phyloP scores from a whole-genome alignment of 495 filamentous ascomycete genomes.

The Lasiosphaeria hispida region DNA sequence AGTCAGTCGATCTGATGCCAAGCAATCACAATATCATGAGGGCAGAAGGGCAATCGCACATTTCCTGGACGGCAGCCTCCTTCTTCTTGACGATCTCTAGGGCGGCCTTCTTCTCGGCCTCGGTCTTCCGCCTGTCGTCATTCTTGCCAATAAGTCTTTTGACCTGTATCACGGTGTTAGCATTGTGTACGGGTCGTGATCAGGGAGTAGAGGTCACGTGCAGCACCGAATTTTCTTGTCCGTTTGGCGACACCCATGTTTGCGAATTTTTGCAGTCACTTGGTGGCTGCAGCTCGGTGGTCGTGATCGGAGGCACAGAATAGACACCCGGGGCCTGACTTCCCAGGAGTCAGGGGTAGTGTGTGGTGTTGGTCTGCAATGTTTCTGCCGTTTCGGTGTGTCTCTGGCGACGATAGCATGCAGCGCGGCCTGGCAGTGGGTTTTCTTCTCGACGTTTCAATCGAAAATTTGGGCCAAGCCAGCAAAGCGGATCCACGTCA shows the following conservation, averaged over 20 bases:
- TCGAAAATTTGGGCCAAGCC: not conserved
- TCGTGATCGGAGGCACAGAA: too few species aligned
- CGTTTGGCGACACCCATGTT: slow-evolving; percentile 35
- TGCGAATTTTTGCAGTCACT: not conserved
- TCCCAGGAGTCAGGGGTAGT: not conserved
- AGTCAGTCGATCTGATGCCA: slow-evolving; percentile 10
- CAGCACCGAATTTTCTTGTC: slow-evolving; percentile 32
- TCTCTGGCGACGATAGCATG: not conserved
- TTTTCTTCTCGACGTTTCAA: not conserved
- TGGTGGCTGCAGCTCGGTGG: too few species aligned
- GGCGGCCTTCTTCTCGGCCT: slow-evolving; percentile 53
- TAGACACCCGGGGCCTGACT: too few species aligned
- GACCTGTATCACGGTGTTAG: slow-evolving; percentile 41
- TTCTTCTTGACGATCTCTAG: slow-evolving; percentile 57
- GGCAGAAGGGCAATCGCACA: slow-evolving; percentile 42
- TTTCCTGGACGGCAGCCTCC: slow-evolving; percentile 61
- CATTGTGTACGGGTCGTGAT: not conserved
- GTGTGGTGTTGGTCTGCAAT: not conserved
- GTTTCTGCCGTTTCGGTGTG: not conserved
- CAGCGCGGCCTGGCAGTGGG: not conserved
- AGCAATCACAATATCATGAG: not conserved
- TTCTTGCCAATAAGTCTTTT: slow-evolving; percentile 61
- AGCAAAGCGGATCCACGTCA: not conserved
- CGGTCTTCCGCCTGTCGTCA: slow-evolving; percentile 60
- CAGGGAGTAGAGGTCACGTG: slow-evolving; percentile 20